These are phyloP conservation scores for Ascocoryne sarcoides DNA, from an alignment of 2,329 filamentous ascomycete species.

Conservation along the genomic window DNA sequence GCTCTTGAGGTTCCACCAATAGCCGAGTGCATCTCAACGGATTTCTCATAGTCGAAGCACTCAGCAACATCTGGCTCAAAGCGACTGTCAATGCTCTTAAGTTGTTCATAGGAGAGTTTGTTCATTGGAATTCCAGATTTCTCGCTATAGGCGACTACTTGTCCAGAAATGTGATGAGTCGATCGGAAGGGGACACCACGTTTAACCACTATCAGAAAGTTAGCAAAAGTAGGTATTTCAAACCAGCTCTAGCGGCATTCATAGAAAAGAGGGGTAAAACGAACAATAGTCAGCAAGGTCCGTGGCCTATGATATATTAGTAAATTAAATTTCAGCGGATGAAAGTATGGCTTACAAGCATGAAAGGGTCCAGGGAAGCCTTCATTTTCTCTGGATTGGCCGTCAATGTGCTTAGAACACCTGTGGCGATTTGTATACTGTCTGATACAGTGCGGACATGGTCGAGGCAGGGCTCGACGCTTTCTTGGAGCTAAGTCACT, in stretches of 20 bases:
- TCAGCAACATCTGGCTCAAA: constrained; percentile 64
- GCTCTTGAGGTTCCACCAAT: constrained; percentile 71
- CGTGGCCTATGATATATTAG: constrained; percentile 38
- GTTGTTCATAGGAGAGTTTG: constrained; percentile 54
- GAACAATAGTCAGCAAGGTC: constrained; percentile 51
- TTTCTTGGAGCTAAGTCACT: constrained; percentile 57
- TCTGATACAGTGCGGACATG: constrained; percentile 73
- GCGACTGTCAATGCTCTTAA: constrained; percentile 58
- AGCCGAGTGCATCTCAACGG: constrained; percentile 69
- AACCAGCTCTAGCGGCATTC: too few relatives aligned
- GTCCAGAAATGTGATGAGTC: constrained; percentile 70
- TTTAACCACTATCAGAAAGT: constrained; percentile 35
- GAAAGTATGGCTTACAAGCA: constrained; percentile 44
- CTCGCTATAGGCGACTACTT: constrained; percentile 64
- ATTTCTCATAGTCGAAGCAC: constrained; percentile 73
- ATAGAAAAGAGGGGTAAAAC: neutral
- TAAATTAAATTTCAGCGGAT: neutral
- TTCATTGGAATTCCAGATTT: constrained; percentile 59
- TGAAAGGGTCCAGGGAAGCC: constrained; percentile 69
- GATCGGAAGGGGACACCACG: constrained; percentile 70
- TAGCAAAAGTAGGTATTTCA: too few relatives aligned
- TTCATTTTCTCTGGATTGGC: constrained; percentile 68
- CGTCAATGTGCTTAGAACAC: constrained; percentile 65
- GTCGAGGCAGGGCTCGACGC: constrained; percentile 77
- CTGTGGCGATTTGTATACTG: constrained; percentile 74